A percentile compares a stretch with the other conserved stretches of the same genome.
Evolutionary conservation across 2,329 filamentous ascomycete genomes (phyloP).

Genomic region (Aaosphaeria arxii): DNA sequence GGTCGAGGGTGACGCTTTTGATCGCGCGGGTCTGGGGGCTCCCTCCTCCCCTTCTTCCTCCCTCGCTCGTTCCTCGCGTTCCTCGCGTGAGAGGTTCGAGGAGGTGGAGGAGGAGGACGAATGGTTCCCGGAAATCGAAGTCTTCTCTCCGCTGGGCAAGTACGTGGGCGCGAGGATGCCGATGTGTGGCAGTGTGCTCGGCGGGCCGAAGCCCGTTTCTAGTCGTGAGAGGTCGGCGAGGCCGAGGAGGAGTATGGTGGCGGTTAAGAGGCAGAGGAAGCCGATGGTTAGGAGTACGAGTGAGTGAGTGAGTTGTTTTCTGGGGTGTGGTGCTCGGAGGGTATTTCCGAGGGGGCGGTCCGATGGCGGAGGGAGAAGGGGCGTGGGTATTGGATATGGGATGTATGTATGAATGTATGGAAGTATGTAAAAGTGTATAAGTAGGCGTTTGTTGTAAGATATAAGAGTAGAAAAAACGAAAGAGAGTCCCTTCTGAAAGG

Average conservation of each 20-base stretch:
- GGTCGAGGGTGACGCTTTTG: slow-evolving; percentile 6
- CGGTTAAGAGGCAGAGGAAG: slow-evolving; percentile 32
- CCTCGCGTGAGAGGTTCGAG: slow-evolving; percentile 34
- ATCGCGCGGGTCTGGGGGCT: slow-evolving; percentile 4
- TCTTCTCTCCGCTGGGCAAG: slow-evolving; percentile 81
- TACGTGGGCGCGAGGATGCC: slow-evolving; percentile 67
- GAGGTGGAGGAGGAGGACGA: slow-evolving; percentile 54
- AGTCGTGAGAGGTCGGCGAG: slow-evolving; percentile 51
- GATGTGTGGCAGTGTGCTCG: slow-evolving; percentile 67
- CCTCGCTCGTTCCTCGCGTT: background rate
- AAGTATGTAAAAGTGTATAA: background rate
- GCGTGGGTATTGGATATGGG: too few species aligned
- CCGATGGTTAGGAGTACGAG: slow-evolving; percentile 7
- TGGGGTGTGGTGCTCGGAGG: background rate
- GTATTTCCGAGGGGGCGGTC: too few species aligned
- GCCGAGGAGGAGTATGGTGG: slow-evolving; percentile 68
- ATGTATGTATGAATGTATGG: background rate
- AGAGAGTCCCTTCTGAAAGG: too few species aligned
- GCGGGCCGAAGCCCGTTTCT: slow-evolving; percentile 52
- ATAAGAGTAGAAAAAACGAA: too few species aligned
- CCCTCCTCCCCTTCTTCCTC: background rate
- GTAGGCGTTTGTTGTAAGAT: too few species aligned
- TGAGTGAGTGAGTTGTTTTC: background rate
- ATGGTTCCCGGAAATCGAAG: slow-evolving; percentile 70
- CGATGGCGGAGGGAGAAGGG: too few species aligned